phyloP scores from a whole-genome alignment of 2,329 filamentous ascomycete genomes.

The Colletotrichum aenigma region DNA sequence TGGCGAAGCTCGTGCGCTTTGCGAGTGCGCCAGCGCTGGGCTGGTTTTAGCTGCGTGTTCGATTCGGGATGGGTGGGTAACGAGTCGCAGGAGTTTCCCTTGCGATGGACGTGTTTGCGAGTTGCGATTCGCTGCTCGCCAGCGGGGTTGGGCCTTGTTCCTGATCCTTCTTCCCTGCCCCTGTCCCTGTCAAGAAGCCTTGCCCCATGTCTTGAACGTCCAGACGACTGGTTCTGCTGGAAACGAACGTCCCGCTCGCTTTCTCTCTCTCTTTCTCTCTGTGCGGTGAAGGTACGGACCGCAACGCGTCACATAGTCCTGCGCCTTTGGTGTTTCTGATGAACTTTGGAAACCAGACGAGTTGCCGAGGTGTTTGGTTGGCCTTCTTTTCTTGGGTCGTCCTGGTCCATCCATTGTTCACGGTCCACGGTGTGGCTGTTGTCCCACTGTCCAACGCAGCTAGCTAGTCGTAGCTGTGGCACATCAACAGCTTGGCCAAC shows the following conservation, averaged over 20 bases:
- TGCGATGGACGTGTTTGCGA: background rate
- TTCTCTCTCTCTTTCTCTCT: background rate
- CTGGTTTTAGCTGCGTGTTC: background rate
- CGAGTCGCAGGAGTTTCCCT: background rate
- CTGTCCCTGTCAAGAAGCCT: background rate
- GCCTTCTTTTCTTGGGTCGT: background rate
- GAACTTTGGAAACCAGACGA: background rate
- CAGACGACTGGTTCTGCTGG: background rate
- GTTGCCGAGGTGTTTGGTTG: background rate
- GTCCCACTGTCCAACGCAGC: background rate
- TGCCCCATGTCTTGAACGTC: background rate
- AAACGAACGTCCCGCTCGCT: slow-evolving; percentile 1
- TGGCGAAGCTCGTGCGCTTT: slow-evolving; percentile 15
- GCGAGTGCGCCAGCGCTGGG: background rate
- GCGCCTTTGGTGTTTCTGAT: background rate
- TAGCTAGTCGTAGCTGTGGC: background rate
- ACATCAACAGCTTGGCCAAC: background rate
- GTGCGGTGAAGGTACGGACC: background rate
- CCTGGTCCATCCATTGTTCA: background rate
- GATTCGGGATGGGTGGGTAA: background rate
- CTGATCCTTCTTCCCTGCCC: background rate
- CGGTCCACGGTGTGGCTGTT: background rate
- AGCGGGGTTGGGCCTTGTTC: background rate
- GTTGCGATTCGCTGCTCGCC: slow-evolving; percentile 9
- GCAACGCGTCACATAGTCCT: background rate